These are phyloP conservation scores for Floccularia luteovirens DNA, from an alignment of 768 basidiomycete genomes.

Conservation along the genomic window DNA sequence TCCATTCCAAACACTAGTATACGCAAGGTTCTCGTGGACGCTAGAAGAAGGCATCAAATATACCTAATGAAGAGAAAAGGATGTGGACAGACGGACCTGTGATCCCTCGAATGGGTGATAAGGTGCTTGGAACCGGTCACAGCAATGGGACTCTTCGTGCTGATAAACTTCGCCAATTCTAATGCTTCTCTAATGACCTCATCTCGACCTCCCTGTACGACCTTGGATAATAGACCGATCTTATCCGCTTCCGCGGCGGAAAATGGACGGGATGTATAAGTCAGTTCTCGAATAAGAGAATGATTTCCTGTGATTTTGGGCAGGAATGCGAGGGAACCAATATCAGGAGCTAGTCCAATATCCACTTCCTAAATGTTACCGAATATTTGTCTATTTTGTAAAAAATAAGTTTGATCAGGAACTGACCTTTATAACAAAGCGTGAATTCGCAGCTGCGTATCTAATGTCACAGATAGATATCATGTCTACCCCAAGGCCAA, in stretches of 20 bases:
- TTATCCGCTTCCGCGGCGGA: conserved; percentile 54
- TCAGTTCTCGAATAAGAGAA: conserved; percentile 66
- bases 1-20: conserved; percentile 37
- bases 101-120: conserved; percentile 71
- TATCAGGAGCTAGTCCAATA: conserved; percentile 81
- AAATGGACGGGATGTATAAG: conserved; percentile 71
- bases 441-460: conserved; percentile 52
- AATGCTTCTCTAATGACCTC: conserved; percentile 64
- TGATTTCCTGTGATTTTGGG: conserved; percentile 74
- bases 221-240: conserved; percentile 68
- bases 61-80: neutral
- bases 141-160: conserved; percentile 74
- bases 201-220: conserved; percentile 57
- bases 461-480: conserved; percentile 73
- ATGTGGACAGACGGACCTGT: conserved; percentile 47
- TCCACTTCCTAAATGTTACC: conserved; percentile 68
- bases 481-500: conserved; percentile 79
- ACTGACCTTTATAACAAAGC: conserved; percentile 69
- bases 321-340: conserved; percentile 78
- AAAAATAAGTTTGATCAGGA: conserved; percentile 35
- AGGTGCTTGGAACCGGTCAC: conserved; percentile 72
- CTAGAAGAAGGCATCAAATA: conserved; percentile 10
- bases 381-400: neutral
- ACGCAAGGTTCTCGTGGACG: conserved; percentile 32
- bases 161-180: conserved; percentile 58